Base-by-base conservation (phyloP, 2,329 filamentous ascomycete species). In the Didymella exigua region DNA sequence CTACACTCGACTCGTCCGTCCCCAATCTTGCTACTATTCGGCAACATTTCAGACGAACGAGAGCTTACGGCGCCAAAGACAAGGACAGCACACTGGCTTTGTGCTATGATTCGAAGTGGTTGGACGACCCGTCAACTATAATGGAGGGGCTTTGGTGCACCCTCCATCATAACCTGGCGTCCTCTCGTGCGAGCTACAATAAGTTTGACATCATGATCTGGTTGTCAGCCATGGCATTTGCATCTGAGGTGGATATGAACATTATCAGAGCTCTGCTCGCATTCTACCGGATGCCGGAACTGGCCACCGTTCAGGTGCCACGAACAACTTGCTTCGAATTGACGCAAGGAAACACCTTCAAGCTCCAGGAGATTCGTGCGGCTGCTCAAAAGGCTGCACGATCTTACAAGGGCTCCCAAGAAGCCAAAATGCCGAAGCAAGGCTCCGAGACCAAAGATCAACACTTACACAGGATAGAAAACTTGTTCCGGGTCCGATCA, bases 191-290 rank as follows among this genome's bases (percentile, higher is more conserved):
- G 1, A 13, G 2, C 1, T 45, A 24, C 29, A 65, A 65, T 14
- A 59, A 48, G n/a, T 73, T 62, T 41, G 48, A 63, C 18, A 45
- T 73, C 0, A 51, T 61, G 27, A 60, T 64, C 2, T 73, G 66
- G 63, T 50, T 73, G 0, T 64, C 68, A 1, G 68, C 68, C 0
- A 44, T 65, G 49, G 63, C 67, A 11, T 74, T 64, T 44, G 50
- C 65, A 1, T 14, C 57, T 11, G 19, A 50, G 4, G 63, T 60
- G 1, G 62, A 73, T 18, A 64, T 68, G 61, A 16, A 57, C 37
- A 19, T 58, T 2, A 54, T 74, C 14, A 61, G 72, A 37, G 48
- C 64, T 13, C 30, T 73, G 8, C 50, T 53, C 1, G 62, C 64
- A 1, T 66, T 71, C 7, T 69, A 54, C 14, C 49, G 43, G 16